Evolutionary conservation across 1,139 yeast species (phyloP).

Genomic region (Hansenula lynferdii): DNA sequence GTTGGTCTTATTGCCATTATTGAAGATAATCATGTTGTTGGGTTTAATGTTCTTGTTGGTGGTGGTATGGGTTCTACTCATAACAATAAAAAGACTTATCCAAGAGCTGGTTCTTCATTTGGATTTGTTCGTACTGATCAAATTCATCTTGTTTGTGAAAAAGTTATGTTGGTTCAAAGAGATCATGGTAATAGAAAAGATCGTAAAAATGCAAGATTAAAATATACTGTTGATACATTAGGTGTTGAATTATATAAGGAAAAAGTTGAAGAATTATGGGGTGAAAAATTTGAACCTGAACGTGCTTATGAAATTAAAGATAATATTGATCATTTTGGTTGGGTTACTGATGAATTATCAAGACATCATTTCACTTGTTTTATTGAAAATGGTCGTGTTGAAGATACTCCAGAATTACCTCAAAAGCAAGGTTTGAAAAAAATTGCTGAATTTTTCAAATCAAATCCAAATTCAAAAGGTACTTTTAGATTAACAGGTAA

Average conservation of each 20-base stretch:
- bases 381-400: slow-evolving; percentile 96
- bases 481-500: slow-evolving; percentile 94
- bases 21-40: slow-evolving; percentile 51
- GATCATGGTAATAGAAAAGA: slow-evolving; percentile 94
- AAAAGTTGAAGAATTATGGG: slow-evolving; percentile 82
- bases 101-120: slow-evolving; percentile 85
- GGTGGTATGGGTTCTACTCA: slow-evolving; percentile 99
- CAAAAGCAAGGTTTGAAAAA: slow-evolving; percentile 84
- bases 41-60: slow-evolving; percentile 88
- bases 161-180: slow-evolving; percentile 90
- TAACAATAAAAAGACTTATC: slow-evolving; percentile 94
- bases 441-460: slow-evolving; percentile 62
- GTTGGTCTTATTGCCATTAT: slow-evolving; percentile 89
- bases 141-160: slow-evolving; percentile 77
- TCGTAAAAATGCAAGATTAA: slow-evolving; percentile 97
- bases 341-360: slow-evolving; percentile 89
- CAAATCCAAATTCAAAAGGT: slow-evolving; percentile 44
- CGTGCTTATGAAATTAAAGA: slow-evolving; percentile 74
- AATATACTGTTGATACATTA: slow-evolving; percentile 92
- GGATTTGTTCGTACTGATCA: slow-evolving; percentile 72
- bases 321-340: slow-evolving; percentile 89
- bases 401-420: slow-evolving; percentile 85
- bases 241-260: slow-evolving; percentile 77
- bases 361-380: slow-evolving; percentile 88
- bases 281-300: slow-evolving; percentile 66